A percentile compares a stretch with the other conserved stretches of the same genome.
Conservation (phyloP, 1,139 yeast genomes). For the Magnusiomyces ingens region DNA sequence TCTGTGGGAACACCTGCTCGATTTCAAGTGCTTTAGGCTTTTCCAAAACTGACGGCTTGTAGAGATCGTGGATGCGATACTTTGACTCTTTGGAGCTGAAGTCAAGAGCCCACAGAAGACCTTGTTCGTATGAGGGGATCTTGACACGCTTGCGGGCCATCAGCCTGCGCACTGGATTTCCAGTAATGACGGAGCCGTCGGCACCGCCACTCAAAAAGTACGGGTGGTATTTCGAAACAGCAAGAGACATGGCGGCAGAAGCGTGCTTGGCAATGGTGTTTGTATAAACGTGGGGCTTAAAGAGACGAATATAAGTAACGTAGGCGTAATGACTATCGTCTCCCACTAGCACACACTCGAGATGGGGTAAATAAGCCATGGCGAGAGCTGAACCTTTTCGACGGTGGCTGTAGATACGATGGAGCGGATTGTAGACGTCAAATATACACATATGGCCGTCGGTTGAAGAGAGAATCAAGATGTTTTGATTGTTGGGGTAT, state of each 20-base stretch:
- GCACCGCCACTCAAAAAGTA: constrained; percentile 53
- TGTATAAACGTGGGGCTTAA: constrained; percentile 23
- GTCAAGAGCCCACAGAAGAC: constrained; percentile 37
- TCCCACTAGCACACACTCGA: constrained; percentile 36
- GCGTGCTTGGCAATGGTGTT: constrained; percentile 27
- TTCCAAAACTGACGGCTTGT: constrained; percentile 21
- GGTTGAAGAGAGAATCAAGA: constrained; percentile 43
- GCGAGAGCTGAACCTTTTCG: constrained; percentile 31
- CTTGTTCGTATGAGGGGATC: constrained; percentile 25
- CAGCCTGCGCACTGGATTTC: constrained; percentile 39
- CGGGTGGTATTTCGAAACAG: constrained; percentile 50
- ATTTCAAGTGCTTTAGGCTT: constrained; percentile 21
- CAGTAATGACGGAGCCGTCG: constrained; percentile 48
- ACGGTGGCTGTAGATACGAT: constrained; percentile 34
- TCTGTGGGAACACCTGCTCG: constrained; percentile 41
- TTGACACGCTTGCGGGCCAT: constrained; percentile 38
- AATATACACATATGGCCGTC: constrained; percentile 41
- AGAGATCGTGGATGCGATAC: constrained; percentile 34
- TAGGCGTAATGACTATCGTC: constrained; percentile 40
- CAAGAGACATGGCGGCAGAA: constrained; percentile 37
- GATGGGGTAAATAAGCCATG: constrained; percentile 35
- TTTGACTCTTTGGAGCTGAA: constrained; percentile 31
- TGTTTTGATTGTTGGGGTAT: constrained; percentile 35
- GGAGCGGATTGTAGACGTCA: constrained; percentile 39
- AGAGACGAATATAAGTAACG: constrained; percentile 33